These are phyloP conservation scores for Malania oleifera DNA, from an alignment of 164 flowering plant genomes.

Conservation along the genomic window DNA sequence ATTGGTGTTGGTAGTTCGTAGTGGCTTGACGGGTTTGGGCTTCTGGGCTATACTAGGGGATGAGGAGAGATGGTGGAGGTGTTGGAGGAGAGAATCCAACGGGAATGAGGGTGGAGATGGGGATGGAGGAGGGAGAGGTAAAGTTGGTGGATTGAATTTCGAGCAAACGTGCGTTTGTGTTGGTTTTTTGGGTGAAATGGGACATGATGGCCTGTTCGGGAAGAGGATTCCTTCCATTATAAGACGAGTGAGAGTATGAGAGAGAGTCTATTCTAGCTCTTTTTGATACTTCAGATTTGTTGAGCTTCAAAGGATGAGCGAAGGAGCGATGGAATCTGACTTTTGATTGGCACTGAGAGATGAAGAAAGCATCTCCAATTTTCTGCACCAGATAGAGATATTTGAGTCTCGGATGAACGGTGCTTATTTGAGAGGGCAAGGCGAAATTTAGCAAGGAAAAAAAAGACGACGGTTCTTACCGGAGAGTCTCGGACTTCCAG, in stretches of 20 bases:
- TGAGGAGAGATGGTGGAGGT: conserved; percentile 55
- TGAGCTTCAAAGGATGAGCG: no score
- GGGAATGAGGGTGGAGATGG: conserved; percentile 49
- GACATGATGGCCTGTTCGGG: conserved; percentile 51
- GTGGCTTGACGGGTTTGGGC: conserved; percentile 14
- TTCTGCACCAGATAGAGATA: no score
- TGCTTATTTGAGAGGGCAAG: no score
- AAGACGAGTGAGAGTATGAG: neutral
- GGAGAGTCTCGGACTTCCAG: no score
- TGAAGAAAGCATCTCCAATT: no score
- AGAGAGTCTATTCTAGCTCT: neutral
- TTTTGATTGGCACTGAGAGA: no score
- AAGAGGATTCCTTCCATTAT: conserved; percentile 59
- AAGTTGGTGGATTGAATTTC: conserved; percentile 48
- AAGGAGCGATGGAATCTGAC: no score
- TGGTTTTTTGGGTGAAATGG: conserved; percentile 31
- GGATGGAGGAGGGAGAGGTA: conserved; percentile 43
- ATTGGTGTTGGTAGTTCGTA: conserved; percentile 13
- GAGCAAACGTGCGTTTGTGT: conserved; percentile 19
- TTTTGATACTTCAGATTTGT: no score
- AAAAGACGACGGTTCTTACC: no score
- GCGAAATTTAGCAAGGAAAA: no score
- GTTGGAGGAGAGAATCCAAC: conserved; percentile 65
- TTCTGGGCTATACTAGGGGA: conserved; percentile 17
- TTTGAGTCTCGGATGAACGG: no score